Evolutionary conservation across 2,329 filamentous ascomycete genomes (phyloP).

Genomic region (Malbranchea zuffiana): DNA sequence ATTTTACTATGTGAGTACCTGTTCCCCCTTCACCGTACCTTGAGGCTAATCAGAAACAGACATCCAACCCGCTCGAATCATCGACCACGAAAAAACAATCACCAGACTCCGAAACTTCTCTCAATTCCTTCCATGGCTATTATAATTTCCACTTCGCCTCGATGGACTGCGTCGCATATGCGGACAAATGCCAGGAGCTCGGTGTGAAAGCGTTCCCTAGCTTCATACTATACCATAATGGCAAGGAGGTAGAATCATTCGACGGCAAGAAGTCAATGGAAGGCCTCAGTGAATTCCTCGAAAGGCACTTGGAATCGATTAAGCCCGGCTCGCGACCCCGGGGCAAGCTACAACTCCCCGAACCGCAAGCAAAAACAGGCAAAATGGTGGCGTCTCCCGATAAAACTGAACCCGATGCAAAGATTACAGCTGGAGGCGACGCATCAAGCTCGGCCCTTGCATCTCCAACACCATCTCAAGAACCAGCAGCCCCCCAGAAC

Average conservation of each 20-base stretch:
- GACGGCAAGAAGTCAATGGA: constrained; percentile 58
- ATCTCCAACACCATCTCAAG: background rate
- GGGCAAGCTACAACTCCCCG: constrained; percentile 56
- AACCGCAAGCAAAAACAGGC: constrained; percentile 51
- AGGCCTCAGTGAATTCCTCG: constrained; percentile 58
- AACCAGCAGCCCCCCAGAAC: background rate
- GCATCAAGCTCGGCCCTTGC: constrained; percentile 20
- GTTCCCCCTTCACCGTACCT: background rate
- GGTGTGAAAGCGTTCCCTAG: constrained; percentile 62
- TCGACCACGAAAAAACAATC: constrained; percentile 38
- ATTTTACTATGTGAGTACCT: constrained; percentile 55
- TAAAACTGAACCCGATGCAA: constrained; percentile 28
- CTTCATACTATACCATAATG: constrained; percentile 70
- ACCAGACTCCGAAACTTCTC: constrained; percentile 39
- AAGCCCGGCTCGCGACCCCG: constrained; percentile 69
- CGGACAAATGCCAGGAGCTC: constrained; percentile 62
- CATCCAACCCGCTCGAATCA: constrained; percentile 58
- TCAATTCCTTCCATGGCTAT: constrained; percentile 63
- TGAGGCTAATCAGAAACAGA: constrained; percentile 41
- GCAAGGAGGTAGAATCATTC: constrained; percentile 52
- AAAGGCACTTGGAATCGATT: constrained; percentile 63
- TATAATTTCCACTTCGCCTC: constrained; percentile 84
- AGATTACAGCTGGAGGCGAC: constrained; percentile 35
- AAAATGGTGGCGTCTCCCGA: constrained; percentile 18
- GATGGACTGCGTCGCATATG: constrained; percentile 75